Evolutionary conservation across 257 asterid species (phyloP).

Genomic region (Rauvolfia tetraphylla): DNA sequence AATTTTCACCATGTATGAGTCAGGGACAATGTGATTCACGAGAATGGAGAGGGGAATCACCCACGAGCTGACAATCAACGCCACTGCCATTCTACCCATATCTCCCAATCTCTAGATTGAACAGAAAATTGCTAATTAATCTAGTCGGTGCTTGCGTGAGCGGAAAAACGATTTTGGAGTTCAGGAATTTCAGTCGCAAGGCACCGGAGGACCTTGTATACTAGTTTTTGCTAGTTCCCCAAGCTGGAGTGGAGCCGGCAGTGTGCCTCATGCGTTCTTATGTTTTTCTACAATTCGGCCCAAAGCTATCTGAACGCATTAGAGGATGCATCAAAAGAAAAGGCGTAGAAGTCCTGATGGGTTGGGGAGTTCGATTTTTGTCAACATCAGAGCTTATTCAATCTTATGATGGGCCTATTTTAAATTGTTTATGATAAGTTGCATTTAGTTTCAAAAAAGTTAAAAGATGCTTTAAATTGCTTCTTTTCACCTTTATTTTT

Average conservation of each 20-base stretch:
- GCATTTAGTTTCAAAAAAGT: too few relatives aligned
- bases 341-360: too few relatives aligned
- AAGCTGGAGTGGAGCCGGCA: neutral
- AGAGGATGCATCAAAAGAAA: too few relatives aligned
- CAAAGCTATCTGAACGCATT: too few relatives aligned
- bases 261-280: too few relatives aligned
- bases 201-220: neutral
- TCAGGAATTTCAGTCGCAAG: neutral
- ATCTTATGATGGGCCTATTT: too few relatives aligned
- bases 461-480: too few relatives aligned
- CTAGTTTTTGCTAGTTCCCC: neutral
- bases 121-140: neutral
- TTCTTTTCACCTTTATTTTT: too few relatives aligned
- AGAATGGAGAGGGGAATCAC: slow-evolving; percentile 56
- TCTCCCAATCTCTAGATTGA: neutral
- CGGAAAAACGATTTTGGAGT: neutral
- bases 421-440: too few relatives aligned
- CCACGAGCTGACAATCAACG: slow-evolving; percentile 49
- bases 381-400: too few relatives aligned
- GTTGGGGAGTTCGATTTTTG: too few relatives aligned
- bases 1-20: slow-evolving; percentile 78
- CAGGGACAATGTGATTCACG: slow-evolving; percentile 71
- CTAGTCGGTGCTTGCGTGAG: neutral
- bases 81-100: slow-evolving; percentile 73
- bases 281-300: too few relatives aligned